Conservation (phyloP, 176 grass and related monocot species). For the Lolium rigidum region DNA sequence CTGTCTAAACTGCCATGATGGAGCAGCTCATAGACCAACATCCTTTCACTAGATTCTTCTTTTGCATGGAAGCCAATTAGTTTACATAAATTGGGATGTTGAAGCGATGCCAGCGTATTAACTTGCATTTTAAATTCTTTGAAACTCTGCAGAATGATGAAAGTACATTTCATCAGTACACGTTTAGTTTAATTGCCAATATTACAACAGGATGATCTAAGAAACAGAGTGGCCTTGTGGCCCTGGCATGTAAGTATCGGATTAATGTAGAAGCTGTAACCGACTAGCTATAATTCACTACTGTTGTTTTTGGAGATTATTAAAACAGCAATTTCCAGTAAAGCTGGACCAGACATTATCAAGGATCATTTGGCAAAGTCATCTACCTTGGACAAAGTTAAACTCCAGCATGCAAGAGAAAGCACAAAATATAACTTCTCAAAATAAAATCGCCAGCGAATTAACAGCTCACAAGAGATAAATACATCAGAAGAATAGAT, state of each 20-base stretch:
- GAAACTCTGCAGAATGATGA: slow-evolving; percentile 62
- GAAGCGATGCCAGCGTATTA: slow-evolving; percentile 68
- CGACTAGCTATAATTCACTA: slow-evolving; percentile 1
- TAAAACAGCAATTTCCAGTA: background rate
- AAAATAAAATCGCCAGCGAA: slow-evolving; percentile 10
- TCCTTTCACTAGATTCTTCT: slow-evolving; percentile 79
- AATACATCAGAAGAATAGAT: background rate
- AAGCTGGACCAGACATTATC: background rate
- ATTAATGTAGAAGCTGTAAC: background rate
- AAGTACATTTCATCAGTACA: slow-evolving; percentile 22
- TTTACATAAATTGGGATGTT: slow-evolving; percentile 92
- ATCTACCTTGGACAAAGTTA: slow-evolving; percentile 4
- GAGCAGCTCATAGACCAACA: slow-evolving; percentile 92
- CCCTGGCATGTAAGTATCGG: background rate
- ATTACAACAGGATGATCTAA: slow-evolving; percentile 25
- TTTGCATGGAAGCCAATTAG: slow-evolving; percentile 74
- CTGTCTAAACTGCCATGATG: slow-evolving; percentile 85
- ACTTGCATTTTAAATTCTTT: slow-evolving; percentile 89
- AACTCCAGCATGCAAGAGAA: slow-evolving; percentile 5
- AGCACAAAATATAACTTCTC: background rate
- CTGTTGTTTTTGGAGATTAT: background rate
- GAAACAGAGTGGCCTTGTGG: slow-evolving; percentile 1
- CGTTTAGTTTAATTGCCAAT: slow-evolving; percentile 19
- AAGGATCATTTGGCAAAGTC: slow-evolving; percentile 7
- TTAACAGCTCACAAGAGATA: slow-evolving; percentile 1